A percentile compares a stretch with the other conserved stretches of the same genome.
These are phyloP conservation scores for Murraya koenigii DNA, from an alignment of 345 rosid genomes.

Conservation along the genomic window DNA sequence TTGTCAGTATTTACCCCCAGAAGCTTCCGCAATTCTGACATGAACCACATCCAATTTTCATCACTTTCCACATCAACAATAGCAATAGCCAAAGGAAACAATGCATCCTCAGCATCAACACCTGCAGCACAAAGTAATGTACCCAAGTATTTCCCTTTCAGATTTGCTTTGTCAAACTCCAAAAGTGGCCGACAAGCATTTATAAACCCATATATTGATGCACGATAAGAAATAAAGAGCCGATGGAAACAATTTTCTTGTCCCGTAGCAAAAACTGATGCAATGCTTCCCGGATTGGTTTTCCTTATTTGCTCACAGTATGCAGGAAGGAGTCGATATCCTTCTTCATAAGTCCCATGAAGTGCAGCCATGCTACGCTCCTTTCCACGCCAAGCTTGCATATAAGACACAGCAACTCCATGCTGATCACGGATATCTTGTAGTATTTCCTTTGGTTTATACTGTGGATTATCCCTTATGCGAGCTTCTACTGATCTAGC, in stretches of 20 bases:
- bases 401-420: conserved; percentile 98
- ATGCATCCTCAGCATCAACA: conserved; percentile 82
- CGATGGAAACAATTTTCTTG: conserved; percentile 95
- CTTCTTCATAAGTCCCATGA: conserved; percentile 98
- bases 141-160: conserved; percentile 96
- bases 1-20: conserved; percentile 87
- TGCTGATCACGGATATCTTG: conserved; percentile 94
- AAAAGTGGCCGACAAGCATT: conserved; percentile 92
- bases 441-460: conserved; percentile 91
- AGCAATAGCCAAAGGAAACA: conserved; percentile 92
- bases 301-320: conserved; percentile 86
- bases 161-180: conserved; percentile 85
- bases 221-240: conserved; percentile 79
- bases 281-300: conserved; percentile 88
- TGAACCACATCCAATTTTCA: conserved; percentile 99
- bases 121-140: conserved; percentile 86
- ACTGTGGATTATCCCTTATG: conserved; percentile 91
- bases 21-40: conserved; percentile 93
- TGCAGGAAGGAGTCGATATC: conserved; percentile 82
- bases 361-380: conserved; percentile 99
- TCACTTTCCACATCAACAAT: conserved; percentile 76
- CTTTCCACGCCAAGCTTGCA: conserved; percentile 99
- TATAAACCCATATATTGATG: conserved; percentile 88
- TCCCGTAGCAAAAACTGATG: conserved; percentile 80
- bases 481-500: conserved; percentile 97